Evolutionary conservation across 2,329 filamentous ascomycete genomes (phyloP).

Genomic region (Colletotrichum horii): DNA sequence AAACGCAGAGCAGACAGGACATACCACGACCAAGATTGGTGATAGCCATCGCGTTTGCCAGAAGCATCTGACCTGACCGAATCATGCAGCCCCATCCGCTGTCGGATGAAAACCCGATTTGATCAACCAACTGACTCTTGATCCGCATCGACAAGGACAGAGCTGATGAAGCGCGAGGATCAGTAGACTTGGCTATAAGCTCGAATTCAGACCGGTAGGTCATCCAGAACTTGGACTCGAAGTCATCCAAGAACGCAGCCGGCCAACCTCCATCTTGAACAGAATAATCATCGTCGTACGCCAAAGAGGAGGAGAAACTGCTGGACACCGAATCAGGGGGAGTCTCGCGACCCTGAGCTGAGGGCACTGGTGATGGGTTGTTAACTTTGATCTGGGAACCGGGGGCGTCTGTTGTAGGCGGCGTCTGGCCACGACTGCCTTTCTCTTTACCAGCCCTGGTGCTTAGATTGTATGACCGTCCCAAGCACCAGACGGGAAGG

Average conservation of each 20-base stretch:
- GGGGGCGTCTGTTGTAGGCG: slow-evolving; percentile 2
- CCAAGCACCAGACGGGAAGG: slow-evolving; percentile 84
- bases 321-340: slow-evolving; percentile 54
- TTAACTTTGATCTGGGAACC: slow-evolving; percentile 12
- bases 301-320: slow-evolving; percentile 57
- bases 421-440: slow-evolving; percentile 13
- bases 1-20: background rate
- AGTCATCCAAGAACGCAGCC: slow-evolving; percentile 83
- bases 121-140: slow-evolving; percentile 79
- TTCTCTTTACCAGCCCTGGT: slow-evolving; percentile 25
- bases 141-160: slow-evolving; percentile 87
- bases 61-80: slow-evolving; percentile 87
- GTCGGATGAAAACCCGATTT: slow-evolving; percentile 86
- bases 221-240: slow-evolving; percentile 94
- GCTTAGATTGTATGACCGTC: slow-evolving; percentile 55
- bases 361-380: slow-evolving; percentile 9
- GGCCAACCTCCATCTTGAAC: slow-evolving; percentile 74
- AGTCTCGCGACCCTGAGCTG: slow-evolving; percentile 43
- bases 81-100: slow-evolving; percentile 99
- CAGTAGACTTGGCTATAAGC: slow-evolving; percentile 78
- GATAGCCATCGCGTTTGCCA: slow-evolving; percentile 83
- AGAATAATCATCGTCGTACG: slow-evolving; percentile 47
- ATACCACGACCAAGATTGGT: slow-evolving; percentile 80
- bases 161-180: slow-evolving; percentile 71
- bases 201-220: slow-evolving; percentile 91